phyloP scores from a whole-genome alignment of 805 yeast genomes.

The Candida maris region DNA sequence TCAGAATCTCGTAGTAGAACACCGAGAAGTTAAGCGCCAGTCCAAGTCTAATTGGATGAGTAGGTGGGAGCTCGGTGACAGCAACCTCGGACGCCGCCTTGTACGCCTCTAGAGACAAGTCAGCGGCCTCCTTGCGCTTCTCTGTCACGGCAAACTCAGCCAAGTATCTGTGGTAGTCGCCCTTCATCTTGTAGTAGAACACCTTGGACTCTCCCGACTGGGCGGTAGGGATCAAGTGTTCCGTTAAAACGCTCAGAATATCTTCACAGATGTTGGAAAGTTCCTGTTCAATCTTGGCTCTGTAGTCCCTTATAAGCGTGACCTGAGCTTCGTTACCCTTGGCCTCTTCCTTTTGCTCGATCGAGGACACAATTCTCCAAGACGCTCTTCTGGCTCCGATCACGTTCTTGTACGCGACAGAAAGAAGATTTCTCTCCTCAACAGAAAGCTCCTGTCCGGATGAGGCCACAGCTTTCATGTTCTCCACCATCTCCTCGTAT shows the following conservation, averaged over 20 bases:
- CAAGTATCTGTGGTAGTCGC: conserved; percentile 98
- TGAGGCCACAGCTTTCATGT: conserved; percentile 96
- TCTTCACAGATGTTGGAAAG: conserved; percentile 92
- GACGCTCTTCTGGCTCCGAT: conserved; percentile 99
- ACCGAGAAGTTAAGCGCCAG: conserved; percentile 97
- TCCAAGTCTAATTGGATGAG: conserved; percentile 98
- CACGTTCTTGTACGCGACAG: conserved; percentile 97
- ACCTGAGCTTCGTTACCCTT: conserved; percentile 94
- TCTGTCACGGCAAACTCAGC: conserved; percentile 95
- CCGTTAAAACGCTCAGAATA: conserved; percentile 79
- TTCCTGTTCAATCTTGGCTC: conserved; percentile 90
- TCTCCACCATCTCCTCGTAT: conserved; percentile 98
- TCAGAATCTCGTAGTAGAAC: conserved; percentile 95
- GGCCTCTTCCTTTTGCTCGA: conserved; percentile 96
- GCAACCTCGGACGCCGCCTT: conserved; percentile 96
- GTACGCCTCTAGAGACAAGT: conserved; percentile 89
- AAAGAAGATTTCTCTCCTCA: conserved; percentile 94
- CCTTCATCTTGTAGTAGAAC: conserved; percentile 98
- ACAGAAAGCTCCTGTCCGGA: conserved; percentile 93
- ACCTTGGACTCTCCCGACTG: conserved; percentile 97
- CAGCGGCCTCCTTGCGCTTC: conserved; percentile 89
- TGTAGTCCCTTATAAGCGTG: conserved; percentile 84
- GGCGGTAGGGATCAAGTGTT: conserved; percentile 90
- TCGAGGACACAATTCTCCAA: conserved; percentile 97
- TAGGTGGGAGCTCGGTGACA: conserved; percentile 93